phyloP scores from a whole-genome alignment of 2,329 filamentous ascomycete species.

The Xylariomycetidae sp. region DNA sequence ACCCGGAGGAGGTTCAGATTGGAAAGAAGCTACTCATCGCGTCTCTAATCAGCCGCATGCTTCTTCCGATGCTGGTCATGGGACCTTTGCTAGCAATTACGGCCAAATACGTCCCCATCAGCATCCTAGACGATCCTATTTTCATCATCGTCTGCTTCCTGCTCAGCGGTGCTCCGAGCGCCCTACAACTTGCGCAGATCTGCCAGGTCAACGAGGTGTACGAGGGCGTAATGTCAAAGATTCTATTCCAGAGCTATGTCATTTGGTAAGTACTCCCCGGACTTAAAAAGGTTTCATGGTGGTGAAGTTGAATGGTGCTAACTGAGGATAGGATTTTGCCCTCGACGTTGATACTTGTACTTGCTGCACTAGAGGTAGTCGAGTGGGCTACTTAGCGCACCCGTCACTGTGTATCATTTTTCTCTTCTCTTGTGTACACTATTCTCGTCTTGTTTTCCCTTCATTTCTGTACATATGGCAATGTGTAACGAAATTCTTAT shows the following conservation, averaged over 20 bases:
- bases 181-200: constrained; percentile 92
- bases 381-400: constrained; percentile 63
- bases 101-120: constrained; percentile 87
- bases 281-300: constrained; percentile 7
- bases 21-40: constrained; percentile 78
- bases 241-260: constrained; percentile 95
- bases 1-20: constrained; percentile 65
- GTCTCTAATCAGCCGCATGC: constrained; percentile 82
- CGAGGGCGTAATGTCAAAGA: constrained; percentile 86
- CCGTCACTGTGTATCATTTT: constrained; percentile 1
- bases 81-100: constrained; percentile 80
- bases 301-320: too few species aligned
- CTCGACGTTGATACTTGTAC: constrained; percentile 83
- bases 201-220: constrained; percentile 98
- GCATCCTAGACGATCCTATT: constrained; percentile 94
- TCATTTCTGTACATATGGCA: too few species aligned
- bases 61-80: constrained; percentile 89
- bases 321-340: constrained; percentile 70
- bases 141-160: constrained; percentile 98
- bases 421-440: constrained; percentile 11
- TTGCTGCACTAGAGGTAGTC: constrained; percentile 87
- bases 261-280: constrained; percentile 64
- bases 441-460: too few species aligned
- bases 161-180: constrained; percentile 87
- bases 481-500: too few species aligned